Evolutionary conservation across 2,329 filamentous ascomycete species (phyloP).

Genomic region (Aspergillus costaricaensis): DNA sequence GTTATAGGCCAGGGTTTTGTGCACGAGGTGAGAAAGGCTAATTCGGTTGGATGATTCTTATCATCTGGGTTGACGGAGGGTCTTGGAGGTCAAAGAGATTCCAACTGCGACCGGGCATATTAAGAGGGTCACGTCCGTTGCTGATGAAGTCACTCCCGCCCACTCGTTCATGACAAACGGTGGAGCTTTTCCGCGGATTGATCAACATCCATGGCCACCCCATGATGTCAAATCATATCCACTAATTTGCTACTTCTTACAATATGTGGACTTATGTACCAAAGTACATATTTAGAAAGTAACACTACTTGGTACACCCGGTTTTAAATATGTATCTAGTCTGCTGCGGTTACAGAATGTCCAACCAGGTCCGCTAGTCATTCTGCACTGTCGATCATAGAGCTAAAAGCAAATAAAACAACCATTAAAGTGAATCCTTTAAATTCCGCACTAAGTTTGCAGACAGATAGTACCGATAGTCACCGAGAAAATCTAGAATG

Average conservation of each 20-base stretch:
- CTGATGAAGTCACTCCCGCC: constrained; percentile 14
- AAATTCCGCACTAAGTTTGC: not conserved
- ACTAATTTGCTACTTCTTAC: not conserved
- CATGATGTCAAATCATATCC: constrained; percentile 15
- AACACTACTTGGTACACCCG: not conserved
- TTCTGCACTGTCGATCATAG: not conserved
- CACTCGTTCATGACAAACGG: constrained; percentile 1
- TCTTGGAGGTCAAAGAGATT: not conserved
- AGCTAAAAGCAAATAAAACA: not conserved
- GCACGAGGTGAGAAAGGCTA: not conserved
- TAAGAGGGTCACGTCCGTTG: not conserved
- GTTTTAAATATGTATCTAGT: not conserved
- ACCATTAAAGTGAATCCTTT: not conserved
- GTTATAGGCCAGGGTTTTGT: not conserved
- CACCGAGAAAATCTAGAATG: constrained; percentile 19
- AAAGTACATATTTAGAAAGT: no score
- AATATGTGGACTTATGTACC: no score
- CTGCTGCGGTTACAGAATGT: not conserved
- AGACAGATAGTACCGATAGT: not conserved
- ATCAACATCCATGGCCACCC: constrained; percentile 8
- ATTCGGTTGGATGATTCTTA: not conserved
- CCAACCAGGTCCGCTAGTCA: not conserved
- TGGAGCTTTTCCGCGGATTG: constrained; percentile 12
- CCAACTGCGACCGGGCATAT: constrained; percentile 1
- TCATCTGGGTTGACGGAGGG: not conserved